Percentiles rank a stretch among this genome's conserved stretches.
Evolutionary conservation across 352 stramenopile species (phyloP).

Genomic region (Globisporangium carolinianum): DNA sequence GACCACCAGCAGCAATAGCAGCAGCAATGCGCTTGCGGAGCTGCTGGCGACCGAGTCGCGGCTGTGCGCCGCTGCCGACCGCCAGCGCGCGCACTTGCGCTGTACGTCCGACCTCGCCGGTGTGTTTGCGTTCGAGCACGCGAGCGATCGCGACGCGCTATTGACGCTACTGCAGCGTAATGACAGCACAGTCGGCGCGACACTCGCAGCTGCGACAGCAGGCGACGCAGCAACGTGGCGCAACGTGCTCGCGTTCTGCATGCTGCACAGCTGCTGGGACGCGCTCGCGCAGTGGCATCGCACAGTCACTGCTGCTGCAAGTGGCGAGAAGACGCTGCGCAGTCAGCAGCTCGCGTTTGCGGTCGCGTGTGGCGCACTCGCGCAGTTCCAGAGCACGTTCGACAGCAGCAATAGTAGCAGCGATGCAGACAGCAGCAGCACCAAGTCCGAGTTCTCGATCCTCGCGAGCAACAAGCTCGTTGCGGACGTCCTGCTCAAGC

Average conservation of each 20-base stretch:
- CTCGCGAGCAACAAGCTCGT: slow-evolving; percentile 35
- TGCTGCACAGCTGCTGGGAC: slow-evolving; percentile 49
- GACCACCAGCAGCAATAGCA: not conserved
- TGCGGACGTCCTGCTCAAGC: slow-evolving; percentile 35
- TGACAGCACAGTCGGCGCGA: slow-evolving; percentile 8
- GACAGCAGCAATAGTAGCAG: slow-evolving; percentile 3
- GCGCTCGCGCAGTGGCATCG: slow-evolving; percentile 29
- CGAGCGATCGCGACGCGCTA: slow-evolving; percentile 28
- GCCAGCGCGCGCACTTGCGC: slow-evolving; percentile 45
- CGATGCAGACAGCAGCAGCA: not conserved
- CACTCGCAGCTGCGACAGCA: slow-evolving; percentile 2
- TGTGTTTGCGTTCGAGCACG: slow-evolving; percentile 33
- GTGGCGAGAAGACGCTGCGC: not conserved
- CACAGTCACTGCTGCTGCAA: slow-evolving; percentile 14
- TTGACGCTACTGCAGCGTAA: slow-evolving; percentile 22
- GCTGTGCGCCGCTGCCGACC: slow-evolving; percentile 16
- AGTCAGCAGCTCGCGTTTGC: slow-evolving; percentile 35
- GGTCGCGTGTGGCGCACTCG: slow-evolving; percentile 28
- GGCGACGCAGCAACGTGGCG: slow-evolving; percentile 12
- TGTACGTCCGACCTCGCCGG: slow-evolving; percentile 38
- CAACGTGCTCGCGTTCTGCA: slow-evolving; percentile 50
- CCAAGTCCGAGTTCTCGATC: slow-evolving; percentile 34
- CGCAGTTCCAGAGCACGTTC: slow-evolving; percentile 41
- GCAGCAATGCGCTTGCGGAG: not conserved
- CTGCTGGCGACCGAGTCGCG: slow-evolving; percentile 8